Base-by-base conservation (phyloP, 768 basidiomycete species). In the Tulasnella sp. region DNA sequence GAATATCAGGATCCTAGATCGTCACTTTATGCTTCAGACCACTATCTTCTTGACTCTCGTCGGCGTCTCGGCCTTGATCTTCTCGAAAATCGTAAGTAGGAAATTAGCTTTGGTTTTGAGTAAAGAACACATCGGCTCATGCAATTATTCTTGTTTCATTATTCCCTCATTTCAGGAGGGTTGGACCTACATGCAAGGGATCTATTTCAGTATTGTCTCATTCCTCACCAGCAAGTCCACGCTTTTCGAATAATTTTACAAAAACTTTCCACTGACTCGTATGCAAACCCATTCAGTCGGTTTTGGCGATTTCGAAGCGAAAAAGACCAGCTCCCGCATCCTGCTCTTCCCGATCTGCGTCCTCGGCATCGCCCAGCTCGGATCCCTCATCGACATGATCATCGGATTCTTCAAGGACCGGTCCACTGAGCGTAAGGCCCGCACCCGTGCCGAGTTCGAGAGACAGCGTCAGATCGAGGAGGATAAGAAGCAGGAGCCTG, bases 321-420 rank as follows among this genome's bases (percentile, higher is more conserved):
- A 57, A 2, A 24, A 30, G 19, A 38, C 49, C 8, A 34, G 55
- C 34, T 57, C 45, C 21, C 45, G 57, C 45, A 46, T 64, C 22
- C 53, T 64, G 8, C 49, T 62, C 21, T 63, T 63, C 38, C 62
- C 62, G n/a, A 71, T 71, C 48, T 65, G 70, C 1, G 61, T 72
- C 60, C 52, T 71, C 22, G 69, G 69, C 1, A 70, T 71, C 62
- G 66, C 66, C 19, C 69, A 66, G 62, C 53, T 70, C 41, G 70
- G 65, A 60, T 68, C 69, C 53, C 64, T 67, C 43, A 66, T 70
- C 55, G 63, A 66, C 10, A 57, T 68, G 38, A 8, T 42, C 45
- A 44, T 63, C 45, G 15, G n/a, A 4, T 57, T 59, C 22, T 31
- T 59, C 12, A 17, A 34, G 50, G 59, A 44, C 45, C 41, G 63